A percentile compares a stretch with the other conserved stretches of the same genome.
Evolutionary conservation across 306 rosid genomes (phyloP).

Genomic region (Corylus americana): DNA sequence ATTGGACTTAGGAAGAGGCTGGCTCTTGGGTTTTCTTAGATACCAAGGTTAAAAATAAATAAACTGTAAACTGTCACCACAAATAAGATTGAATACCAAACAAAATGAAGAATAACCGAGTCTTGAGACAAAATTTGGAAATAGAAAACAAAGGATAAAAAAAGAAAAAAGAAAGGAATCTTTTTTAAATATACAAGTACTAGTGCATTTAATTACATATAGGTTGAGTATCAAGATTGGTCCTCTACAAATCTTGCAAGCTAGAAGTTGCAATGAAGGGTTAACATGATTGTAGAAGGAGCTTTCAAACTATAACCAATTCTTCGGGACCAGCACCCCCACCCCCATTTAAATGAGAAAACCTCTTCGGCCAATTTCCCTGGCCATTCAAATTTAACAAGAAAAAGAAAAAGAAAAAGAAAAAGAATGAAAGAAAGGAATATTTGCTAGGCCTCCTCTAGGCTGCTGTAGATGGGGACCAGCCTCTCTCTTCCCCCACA

Average conservation of each 20-base stretch:
- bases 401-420: background rate
- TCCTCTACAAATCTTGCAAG: background rate
- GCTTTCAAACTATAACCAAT: background rate
- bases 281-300: background rate
- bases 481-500: slow-evolving; percentile 33
- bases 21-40: background rate
- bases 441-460: slow-evolving; percentile 17
- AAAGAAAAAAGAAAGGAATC: too few relatives aligned
- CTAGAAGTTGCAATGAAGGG: slow-evolving; percentile 14
- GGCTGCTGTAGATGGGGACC: slow-evolving; percentile 31
- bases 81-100: too few relatives aligned
- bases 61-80: too few relatives aligned
- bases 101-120: background rate
- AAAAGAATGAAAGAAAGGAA: background rate
- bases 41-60: too few relatives aligned
- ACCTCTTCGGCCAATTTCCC: slow-evolving; percentile 25
- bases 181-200: too few relatives aligned
- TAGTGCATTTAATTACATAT: background rate
- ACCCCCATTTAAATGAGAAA: slow-evolving; percentile 4
- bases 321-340: slow-evolving; percentile 27
- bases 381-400: slow-evolving; percentile 14
- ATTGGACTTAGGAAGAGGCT: background rate
- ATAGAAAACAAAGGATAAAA: background rate
- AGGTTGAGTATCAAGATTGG: background rate
- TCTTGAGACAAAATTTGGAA: background rate